phyloP scores from a whole-genome alignment of 2,329 filamentous ascomycete species.

The Ustilaginoidea virens region DNA sequence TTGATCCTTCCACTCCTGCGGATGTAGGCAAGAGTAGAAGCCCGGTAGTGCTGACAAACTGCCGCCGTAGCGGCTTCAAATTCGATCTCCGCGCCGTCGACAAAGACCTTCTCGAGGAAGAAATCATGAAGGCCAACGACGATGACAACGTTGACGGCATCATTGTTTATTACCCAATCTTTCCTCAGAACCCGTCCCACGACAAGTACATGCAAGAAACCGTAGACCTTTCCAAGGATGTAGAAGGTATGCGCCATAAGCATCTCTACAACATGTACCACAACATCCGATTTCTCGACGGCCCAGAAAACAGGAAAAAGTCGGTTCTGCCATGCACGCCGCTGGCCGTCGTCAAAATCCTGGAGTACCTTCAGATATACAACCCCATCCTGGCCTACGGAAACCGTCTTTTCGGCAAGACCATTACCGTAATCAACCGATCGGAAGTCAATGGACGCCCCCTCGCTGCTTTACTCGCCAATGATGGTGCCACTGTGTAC shows the following conservation, averaged over 20 bases:
- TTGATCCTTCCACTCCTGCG: conserved; percentile 6
- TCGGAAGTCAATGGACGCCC: conserved; percentile 92
- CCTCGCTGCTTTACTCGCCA: conserved; percentile 81
- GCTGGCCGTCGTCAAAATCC: conserved; percentile 88
- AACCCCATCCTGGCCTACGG: conserved; percentile 87
- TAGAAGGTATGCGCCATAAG: conserved; percentile 84
- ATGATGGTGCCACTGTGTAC: conserved; percentile 91
- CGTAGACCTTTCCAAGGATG: conserved; percentile 78
- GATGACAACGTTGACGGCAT: conserved; percentile 70
- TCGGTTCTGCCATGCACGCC: conserved; percentile 92
- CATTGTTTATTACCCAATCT: conserved; percentile 98
- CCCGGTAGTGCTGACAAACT: conserved; percentile 5
- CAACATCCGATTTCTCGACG: conserved; percentile 88
- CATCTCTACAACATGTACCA: conserved; percentile 99
- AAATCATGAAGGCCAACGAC: conserved; percentile 69
- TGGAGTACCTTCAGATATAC: conserved; percentile 92
- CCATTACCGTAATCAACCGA: conserved; percentile 90
- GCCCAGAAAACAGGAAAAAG: conserved; percentile 62
- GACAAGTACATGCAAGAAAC: conserved; percentile 95
- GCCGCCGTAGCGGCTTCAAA: conserved; percentile 55
- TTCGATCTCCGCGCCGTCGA: conserved; percentile 75
- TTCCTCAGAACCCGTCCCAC: conserved; percentile 61
- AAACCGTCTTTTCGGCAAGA: conserved; percentile 84
- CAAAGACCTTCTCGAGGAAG: conserved; percentile 81
- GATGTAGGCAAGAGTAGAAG: background rate